Evolutionary conservation across 192 early-diverging fungal species (phyloP), one percentile per base, ranked within the genome.

Genomic region (Allomyces javanicus): DNA sequence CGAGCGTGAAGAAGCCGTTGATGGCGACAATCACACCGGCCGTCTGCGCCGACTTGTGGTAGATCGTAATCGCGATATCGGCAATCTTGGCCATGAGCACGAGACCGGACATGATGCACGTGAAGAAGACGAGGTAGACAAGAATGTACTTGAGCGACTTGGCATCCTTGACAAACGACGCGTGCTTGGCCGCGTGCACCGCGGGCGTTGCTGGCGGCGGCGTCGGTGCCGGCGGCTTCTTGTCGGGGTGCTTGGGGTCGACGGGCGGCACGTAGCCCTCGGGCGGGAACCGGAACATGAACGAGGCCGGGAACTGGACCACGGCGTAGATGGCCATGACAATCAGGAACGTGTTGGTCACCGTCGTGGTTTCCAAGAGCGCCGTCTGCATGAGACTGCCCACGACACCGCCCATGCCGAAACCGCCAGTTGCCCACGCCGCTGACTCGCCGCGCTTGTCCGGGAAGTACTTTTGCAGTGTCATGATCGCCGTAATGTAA

Each of bases 401-500:
- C 19, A 83, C 84, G 63, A 87, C 84, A 0, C 82, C 76, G 0
- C 88, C 88, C 65, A 78, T 82, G 17, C 88, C 88, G 68, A 90
- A 90, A 23, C 86, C 88, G 66, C 84, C 83, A 62, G 88, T 86
- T 1, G 88, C 88, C 62, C 87, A 73, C 21, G 86, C 88, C 9
- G 85, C 83, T 7, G 88, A 84, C 64, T 88, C 67, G 21, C 88
- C 88, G 25, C 88, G 86, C 25, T 79, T 71, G 26, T 81, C 81
- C 9, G 88, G 88, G 71, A 86, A 90, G 86, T 86, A 90, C 69
- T 90, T 85, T 66, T 86, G 86, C 19, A 90, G 79, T 1, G 83
- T 83, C 64, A 82, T 83, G 25, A 88, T 85, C 4, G 88, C 86
- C 12, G 86, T 75, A 44, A 90, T 87, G 71, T 90, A 90, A 33